Evolutionary conservation across 2,329 filamentous ascomycete species (phyloP).

Genomic region (Arthrobotrys entomopaga): DNA sequence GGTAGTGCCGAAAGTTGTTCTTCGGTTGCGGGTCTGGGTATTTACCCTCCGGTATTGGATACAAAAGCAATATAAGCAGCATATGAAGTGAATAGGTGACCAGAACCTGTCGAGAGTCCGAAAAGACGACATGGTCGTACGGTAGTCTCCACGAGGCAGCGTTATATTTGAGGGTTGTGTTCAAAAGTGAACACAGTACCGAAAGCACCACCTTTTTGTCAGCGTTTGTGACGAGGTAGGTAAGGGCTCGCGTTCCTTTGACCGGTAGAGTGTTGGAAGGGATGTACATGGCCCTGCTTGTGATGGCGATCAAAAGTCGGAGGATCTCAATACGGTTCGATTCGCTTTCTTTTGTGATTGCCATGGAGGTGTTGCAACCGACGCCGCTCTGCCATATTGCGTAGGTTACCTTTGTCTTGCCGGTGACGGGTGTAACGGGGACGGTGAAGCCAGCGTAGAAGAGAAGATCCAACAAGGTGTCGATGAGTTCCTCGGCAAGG

Average conservation of each 20-base stretch:
- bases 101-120: constrained; percentile 86
- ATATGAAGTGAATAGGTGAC: constrained; percentile 93
- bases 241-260: constrained; percentile 83
- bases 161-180: constrained; percentile 90
- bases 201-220: constrained; percentile 70
- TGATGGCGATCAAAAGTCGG: constrained; percentile 82
- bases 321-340: constrained; percentile 85
- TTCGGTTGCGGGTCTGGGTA: constrained; percentile 73
- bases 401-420: constrained; percentile 84
- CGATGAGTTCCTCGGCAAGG: constrained; percentile 89
- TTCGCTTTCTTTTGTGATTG: constrained; percentile 90
- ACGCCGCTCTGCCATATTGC: constrained; percentile 99
- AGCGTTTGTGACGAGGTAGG: constrained; percentile 77
- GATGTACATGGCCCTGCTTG: constrained; percentile 94
- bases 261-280: constrained; percentile 81
- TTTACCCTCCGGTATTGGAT: constrained; percentile 83
- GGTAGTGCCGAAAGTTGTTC: constrained; percentile 93
- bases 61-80: constrained; percentile 83
- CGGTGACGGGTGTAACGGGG: constrained; percentile 72
- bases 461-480: constrained; percentile 85
- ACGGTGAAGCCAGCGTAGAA: constrained; percentile 93
- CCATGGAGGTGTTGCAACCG: constrained; percentile 88
- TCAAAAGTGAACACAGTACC: constrained; percentile 76
- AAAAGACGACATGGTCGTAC: constrained; percentile 91
- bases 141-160: constrained; percentile 92